Evolutionary conservation across 2,329 filamentous ascomycete species (phyloP).

Genomic region (Blastomyces gilchristii): DNA sequence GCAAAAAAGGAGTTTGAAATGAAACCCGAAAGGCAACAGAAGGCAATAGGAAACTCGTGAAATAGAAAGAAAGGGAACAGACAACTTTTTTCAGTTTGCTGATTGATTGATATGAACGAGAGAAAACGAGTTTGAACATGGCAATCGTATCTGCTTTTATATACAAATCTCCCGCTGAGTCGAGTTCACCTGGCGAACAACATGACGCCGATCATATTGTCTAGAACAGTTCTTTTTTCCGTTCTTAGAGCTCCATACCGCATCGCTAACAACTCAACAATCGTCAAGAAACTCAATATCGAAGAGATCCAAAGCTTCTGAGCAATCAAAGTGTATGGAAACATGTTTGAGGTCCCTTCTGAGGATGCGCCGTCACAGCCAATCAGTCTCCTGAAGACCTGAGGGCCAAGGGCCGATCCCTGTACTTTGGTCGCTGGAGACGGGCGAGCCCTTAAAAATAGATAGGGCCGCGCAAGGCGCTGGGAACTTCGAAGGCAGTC

Average conservation of each 20-base stretch:
- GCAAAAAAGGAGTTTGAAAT: neutral
- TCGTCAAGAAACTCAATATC: neutral
- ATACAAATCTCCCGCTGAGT: neutral
- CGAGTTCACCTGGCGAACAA: neutral
- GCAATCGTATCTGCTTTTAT: neutral
- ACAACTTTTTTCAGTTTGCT: constrained; percentile 4
- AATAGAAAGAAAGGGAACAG: constrained; percentile 11
- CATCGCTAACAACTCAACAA: neutral
- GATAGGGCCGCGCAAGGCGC: neutral
- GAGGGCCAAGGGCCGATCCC: neutral
- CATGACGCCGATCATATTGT: neutral
- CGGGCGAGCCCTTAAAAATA: neutral
- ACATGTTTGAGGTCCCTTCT: constrained; percentile 11
- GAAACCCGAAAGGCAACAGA: constrained; percentile 7
- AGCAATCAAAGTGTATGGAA: constrained; percentile 5
- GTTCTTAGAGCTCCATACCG: constrained; percentile 4
- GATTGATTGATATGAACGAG: constrained; percentile 10
- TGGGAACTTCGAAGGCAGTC: neutral
- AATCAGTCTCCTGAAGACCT: constrained; percentile 9
- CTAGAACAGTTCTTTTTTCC: neutral
- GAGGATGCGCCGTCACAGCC: constrained; percentile 10
- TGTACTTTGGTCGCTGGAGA: neutral
- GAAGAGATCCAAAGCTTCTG: neutral
- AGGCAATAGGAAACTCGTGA: constrained; percentile 8
- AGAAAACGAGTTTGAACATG: constrained; percentile 1